Conservation (phyloP, 2,329 filamentous ascomycete species). For the Sarocladiaceae sp. region DNA sequence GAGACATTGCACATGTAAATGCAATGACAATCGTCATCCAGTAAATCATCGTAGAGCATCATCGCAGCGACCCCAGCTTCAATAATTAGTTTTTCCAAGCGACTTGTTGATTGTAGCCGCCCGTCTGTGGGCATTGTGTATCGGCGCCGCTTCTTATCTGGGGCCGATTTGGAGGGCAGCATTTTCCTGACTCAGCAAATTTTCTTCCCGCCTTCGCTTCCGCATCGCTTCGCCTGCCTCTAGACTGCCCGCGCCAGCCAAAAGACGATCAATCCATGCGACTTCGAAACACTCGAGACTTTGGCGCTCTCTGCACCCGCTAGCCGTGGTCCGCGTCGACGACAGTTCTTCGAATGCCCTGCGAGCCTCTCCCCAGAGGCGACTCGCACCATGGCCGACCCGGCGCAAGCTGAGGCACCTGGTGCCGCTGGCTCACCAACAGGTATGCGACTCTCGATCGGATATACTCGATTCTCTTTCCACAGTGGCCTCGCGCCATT, state of each 20-base stretch:
- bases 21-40: too few relatives aligned
- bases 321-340: conserved; percentile 1
- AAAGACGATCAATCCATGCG: neutral
- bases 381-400: conserved; percentile 34
- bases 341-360: conserved; percentile 15
- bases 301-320: conserved; percentile 13
- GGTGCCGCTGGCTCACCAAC: conserved; percentile 24
- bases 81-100: conserved; percentile 10
- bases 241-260: conserved; percentile 8
- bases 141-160: conserved; percentile 28
- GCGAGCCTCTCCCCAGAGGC: conserved; percentile 19
- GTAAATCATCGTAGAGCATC: too few relatives aligned
- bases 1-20: too few relatives aligned
- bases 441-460: conserved; percentile 24
- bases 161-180: conserved; percentile 35
- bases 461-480: conserved; percentile 10
- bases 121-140: conserved; percentile 30
- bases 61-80: too few relatives aligned
- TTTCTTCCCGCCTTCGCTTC: conserved; percentile 34
- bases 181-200: conserved; percentile 34
- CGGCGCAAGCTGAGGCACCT: conserved; percentile 29
- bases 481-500: too few relatives aligned
- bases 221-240: conserved; percentile 20
- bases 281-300: conserved; percentile 4
- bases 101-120: conserved; percentile 16